Conservation (phyloP, 257 asterid genomes). For the Fraxinus quadrangulata region DNA sequence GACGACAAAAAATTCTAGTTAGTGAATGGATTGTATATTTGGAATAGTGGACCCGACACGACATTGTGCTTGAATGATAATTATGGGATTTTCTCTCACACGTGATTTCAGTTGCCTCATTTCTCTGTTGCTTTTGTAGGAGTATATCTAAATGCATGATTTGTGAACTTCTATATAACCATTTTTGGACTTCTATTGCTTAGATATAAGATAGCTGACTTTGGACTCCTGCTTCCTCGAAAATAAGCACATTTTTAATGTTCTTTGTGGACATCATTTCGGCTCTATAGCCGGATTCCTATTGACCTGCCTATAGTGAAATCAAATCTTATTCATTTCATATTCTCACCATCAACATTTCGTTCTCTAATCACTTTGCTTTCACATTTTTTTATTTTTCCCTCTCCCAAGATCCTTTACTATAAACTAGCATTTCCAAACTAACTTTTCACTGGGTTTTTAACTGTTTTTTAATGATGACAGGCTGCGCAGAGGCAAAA, state of each 20-base stretch:
- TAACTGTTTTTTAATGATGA: not conserved
- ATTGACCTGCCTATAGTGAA: not conserved
- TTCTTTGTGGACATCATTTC: not conserved
- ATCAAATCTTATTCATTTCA: not conserved
- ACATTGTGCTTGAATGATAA: not conserved
- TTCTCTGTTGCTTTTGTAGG: not conserved
- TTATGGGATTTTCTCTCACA: not conserved
- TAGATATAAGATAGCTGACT: not conserved
- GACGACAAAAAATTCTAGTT: not conserved
- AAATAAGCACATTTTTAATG: not conserved
- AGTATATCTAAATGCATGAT: not conserved
- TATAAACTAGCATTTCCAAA: not conserved
- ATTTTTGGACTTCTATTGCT: not conserved
- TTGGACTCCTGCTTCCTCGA: not conserved
- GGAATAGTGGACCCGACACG: not conserved
- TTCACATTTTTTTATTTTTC: not conserved
- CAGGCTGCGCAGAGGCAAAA: constrained; percentile 41
- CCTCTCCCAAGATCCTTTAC: not conserved
- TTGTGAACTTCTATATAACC: not conserved
- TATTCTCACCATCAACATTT: not conserved
- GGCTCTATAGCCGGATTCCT: not conserved
- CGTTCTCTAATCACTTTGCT: not conserved
- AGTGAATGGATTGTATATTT: not conserved
- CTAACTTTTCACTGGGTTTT: not conserved
- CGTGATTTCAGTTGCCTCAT: not conserved